Percentiles rank a stretch among this genome's conserved stretches.
Conservation (phyloP, 805 yeast species). For the Torulaspora gathmanii region DNA sequence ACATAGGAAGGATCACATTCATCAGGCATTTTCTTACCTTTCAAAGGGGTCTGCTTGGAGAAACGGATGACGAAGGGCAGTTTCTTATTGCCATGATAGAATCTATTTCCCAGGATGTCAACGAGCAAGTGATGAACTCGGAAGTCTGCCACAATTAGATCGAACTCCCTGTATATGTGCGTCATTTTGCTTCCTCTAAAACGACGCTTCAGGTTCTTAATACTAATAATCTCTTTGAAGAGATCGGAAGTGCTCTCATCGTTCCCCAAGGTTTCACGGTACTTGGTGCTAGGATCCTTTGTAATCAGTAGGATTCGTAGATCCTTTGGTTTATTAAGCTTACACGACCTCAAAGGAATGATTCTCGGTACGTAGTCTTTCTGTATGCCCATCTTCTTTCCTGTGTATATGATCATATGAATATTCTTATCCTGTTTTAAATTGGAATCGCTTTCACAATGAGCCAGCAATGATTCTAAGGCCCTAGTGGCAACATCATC, state of each 20-base stretch:
- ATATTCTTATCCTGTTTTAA: constrained; percentile 28
- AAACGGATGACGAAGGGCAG: constrained; percentile 66
- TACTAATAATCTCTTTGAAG: constrained; percentile 57
- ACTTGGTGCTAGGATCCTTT: constrained; percentile 64
- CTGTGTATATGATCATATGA: constrained; percentile 46
- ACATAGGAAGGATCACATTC: constrained; percentile 64
- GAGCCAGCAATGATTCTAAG: constrained; percentile 23
- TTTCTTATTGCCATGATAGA: constrained; percentile 60
- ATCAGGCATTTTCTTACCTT: constrained; percentile 47
- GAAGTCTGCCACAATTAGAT: constrained; percentile 63
- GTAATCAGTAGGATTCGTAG: constrained; percentile 58
- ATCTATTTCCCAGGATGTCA: constrained; percentile 51
- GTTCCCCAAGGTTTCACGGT: constrained; percentile 45
- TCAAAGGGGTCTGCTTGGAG: constrained; percentile 35
- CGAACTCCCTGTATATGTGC: constrained; percentile 55
- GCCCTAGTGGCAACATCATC: constrained; percentile 21
- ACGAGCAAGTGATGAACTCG: constrained; percentile 61
- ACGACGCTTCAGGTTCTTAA: constrained; percentile 50
- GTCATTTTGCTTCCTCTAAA: constrained; percentile 43
- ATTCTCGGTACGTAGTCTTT: constrained; percentile 54
- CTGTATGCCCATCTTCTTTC: constrained; percentile 40
- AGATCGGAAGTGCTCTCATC: constrained; percentile 55
- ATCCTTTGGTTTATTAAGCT: constrained; percentile 46
- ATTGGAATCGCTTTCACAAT: constrained; percentile 32
- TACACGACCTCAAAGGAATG: constrained; percentile 49